phyloP scores from a whole-genome alignment of 495 filamentous ascomycete genomes.

The Clohesyomyces aquaticus region DNA sequence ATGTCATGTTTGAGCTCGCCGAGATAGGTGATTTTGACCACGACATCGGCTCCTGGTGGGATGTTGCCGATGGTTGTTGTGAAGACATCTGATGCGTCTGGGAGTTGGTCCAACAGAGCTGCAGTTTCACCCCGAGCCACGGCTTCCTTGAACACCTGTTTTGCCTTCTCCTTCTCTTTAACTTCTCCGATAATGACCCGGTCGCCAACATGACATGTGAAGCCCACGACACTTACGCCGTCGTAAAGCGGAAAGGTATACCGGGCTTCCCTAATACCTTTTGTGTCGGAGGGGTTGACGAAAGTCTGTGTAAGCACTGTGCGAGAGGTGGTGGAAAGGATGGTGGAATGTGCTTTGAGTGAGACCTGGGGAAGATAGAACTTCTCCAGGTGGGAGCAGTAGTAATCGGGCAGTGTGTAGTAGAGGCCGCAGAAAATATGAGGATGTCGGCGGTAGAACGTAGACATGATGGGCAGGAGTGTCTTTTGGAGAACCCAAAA shows the following conservation, averaged over 20 bases:
- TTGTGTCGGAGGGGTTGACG: constrained; percentile 52
- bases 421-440: constrained; percentile 33
- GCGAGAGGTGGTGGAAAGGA: constrained; percentile 59
- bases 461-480: too few relatives aligned
- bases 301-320: constrained; percentile 67
- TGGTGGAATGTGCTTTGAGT: constrained; percentile 56
- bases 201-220: constrained; percentile 59
- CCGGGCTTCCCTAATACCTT: constrained; percentile 55
- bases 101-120: constrained; percentile 63
- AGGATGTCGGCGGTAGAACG: background rate
- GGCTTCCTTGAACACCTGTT: constrained; percentile 57
- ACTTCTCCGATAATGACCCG: constrained; percentile 60
- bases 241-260: constrained; percentile 73
- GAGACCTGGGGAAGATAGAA: constrained; percentile 60
- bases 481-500: too few relatives aligned
- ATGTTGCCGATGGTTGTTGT: constrained; percentile 67
- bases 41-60: constrained; percentile 55
- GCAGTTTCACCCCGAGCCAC: constrained; percentile 61
- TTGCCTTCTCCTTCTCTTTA: constrained; percentile 63
- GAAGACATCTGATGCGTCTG: constrained; percentile 64
- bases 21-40: constrained; percentile 65
- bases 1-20: constrained; percentile 70
- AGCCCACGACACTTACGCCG: constrained; percentile 66
- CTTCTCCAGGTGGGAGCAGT: constrained; percentile 5
- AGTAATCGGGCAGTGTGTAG: constrained; percentile 15